A percentile compares a stretch with the other conserved stretches of the same genome.
phyloP scores from a whole-genome alignment of 2,329 filamentous ascomycete genomes.

The Colletotrichum echinochloae region DNA sequence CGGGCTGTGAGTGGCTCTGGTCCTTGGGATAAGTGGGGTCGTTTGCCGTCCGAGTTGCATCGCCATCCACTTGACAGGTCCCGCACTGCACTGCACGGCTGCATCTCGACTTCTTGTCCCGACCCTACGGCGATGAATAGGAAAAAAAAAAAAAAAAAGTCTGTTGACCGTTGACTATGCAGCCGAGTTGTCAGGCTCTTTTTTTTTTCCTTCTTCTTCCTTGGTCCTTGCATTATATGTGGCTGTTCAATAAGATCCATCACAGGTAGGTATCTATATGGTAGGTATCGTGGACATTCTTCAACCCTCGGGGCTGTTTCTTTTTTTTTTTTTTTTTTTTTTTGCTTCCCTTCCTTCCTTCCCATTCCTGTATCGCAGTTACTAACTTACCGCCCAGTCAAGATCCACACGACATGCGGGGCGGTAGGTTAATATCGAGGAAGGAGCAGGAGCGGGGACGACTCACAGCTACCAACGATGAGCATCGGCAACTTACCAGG shows the following conservation, averaged over 20 bases:
- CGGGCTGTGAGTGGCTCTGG: constrained; percentile 20
- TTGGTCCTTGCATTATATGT: no score
- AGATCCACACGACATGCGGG: constrained; percentile 22
- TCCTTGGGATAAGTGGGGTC: constrained; percentile 8
- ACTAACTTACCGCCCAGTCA: background rate
- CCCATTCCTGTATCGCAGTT: background rate
- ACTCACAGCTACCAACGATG: no score
- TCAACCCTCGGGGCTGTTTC: no score
- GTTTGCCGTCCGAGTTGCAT: background rate
- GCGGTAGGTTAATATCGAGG: constrained; percentile 1
- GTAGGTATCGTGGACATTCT: no score
- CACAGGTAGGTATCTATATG: no score
- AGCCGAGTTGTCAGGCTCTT: background rate
- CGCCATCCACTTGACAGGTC: constrained; percentile 4
- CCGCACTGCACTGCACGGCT: no score
- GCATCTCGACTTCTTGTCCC: constrained; percentile 21
- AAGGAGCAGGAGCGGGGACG: constrained; percentile 7
- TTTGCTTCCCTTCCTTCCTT: background rate
- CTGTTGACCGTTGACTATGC: background rate
- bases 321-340: background rate
- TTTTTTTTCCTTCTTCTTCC: background rate
- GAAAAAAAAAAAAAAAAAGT: background rate
- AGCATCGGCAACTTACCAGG: background rate
- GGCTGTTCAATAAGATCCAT: no score
- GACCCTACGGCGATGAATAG: background rate